Conservation (phyloP, 2,329 filamentous ascomycete genomes). For the Fusarium secorum region DNA sequence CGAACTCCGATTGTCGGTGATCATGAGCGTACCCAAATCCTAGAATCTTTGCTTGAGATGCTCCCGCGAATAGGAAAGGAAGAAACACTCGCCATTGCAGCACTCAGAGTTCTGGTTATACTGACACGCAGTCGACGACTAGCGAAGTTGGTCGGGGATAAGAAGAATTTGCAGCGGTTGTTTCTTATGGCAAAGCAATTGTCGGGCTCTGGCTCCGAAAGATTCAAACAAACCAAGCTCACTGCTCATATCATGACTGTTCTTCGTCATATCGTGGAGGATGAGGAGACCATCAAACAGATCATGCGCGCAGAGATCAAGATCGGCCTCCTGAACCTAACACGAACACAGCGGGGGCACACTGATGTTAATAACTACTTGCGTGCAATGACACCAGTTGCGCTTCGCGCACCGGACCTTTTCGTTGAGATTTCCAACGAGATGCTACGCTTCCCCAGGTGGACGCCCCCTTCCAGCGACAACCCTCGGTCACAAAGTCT, state of each 20-base stretch:
- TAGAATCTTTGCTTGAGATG: constrained; percentile 81
- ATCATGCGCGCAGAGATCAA: constrained; percentile 92
- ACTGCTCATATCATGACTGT: constrained; percentile 79
- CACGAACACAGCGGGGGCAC: constrained; percentile 58
- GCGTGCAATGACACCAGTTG: constrained; percentile 78
- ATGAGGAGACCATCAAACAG: constrained; percentile 88
- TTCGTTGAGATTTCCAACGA: constrained; percentile 92
- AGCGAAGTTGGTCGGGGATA: constrained; percentile 81
- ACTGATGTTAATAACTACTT: constrained; percentile 78
- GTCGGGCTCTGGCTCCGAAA: constrained; percentile 77
- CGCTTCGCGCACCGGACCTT: constrained; percentile 80
- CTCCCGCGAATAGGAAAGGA: constrained; percentile 89
- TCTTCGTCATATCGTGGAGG: constrained; percentile 91
- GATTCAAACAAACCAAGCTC: constrained; percentile 66
- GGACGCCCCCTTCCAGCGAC: constrained; percentile 52
- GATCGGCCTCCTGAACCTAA: constrained; percentile 71
- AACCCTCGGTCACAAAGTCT: constrained; percentile 47
- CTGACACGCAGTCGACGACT: constrained; percentile 81
- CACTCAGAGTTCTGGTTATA: constrained; percentile 84
- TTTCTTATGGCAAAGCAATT: constrained; percentile 97
- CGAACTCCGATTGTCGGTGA: constrained; percentile 63
- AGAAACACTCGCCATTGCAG: constrained; percentile 81
- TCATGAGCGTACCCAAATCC: constrained; percentile 73
- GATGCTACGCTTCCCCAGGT: constrained; percentile 76
- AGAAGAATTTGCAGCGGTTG: constrained; percentile 85